A percentile compares a stretch with the other conserved stretches of the same genome.
phyloP scores from a whole-genome alignment of 768 basidiomycete genomes.

The Leccinum truebloodii region DNA sequence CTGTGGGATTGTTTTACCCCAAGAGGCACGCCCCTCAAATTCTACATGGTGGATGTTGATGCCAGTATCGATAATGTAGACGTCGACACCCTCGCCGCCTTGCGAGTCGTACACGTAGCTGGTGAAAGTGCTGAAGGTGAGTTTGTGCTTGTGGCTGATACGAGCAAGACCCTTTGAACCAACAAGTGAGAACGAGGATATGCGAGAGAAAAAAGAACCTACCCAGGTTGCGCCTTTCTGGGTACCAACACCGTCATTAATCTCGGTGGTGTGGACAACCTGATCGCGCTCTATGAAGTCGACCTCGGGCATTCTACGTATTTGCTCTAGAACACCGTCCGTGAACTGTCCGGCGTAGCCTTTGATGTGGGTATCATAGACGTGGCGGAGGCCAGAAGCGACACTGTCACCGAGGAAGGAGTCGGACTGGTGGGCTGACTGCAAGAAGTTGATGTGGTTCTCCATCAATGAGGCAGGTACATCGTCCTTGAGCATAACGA shows the following conservation, averaged over 20 bases:
- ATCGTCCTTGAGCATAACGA: constrained; percentile 83
- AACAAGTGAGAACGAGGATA: constrained; percentile 14
- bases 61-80: constrained; percentile 86
- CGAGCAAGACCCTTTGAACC: constrained; percentile 83
- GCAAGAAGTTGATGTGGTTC: constrained; percentile 80
- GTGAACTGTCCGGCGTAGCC: constrained; percentile 87
- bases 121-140: constrained; percentile 80
- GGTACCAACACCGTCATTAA: constrained; percentile 16
- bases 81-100: constrained; percentile 94
- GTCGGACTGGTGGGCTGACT: constrained; percentile 56
- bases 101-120: constrained; percentile 69
- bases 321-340: constrained; percentile 63
- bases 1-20: constrained; percentile 91
- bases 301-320: constrained; percentile 86
- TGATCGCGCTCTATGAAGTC: constrained; percentile 93
- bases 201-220: constrained; percentile 24
- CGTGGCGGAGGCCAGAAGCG: constrained; percentile 62
- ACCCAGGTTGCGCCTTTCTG: constrained; percentile 89
- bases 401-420: constrained; percentile 47
- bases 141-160: constrained; percentile 79
- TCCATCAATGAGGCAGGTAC: constrained; percentile 55
- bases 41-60: constrained; percentile 85
- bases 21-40: constrained; percentile 85
- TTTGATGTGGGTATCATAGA: constrained; percentile 72
- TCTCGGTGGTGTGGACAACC: constrained; percentile 68